A percentile compares a stretch with the other conserved stretches of the same genome.
Evolutionary conservation across 306 rosid species (phyloP).

Genomic region (Acmispon strigosus): DNA sequence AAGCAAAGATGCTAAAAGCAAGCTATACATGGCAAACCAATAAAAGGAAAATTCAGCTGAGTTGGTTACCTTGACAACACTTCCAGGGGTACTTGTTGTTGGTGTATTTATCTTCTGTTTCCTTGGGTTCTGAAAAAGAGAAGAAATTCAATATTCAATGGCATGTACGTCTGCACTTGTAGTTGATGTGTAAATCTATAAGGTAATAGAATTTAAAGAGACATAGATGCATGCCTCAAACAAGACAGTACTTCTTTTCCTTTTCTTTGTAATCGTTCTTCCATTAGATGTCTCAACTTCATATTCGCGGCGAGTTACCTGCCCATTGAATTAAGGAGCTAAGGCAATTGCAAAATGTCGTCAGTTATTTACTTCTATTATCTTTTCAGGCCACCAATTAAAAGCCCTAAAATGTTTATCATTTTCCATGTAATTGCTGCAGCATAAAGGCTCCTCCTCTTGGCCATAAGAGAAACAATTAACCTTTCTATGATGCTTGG

Average conservation of each 20-base stretch:
- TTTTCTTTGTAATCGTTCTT: slow-evolving; percentile 78
- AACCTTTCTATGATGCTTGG: slow-evolving; percentile 84
- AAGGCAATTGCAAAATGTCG: slow-evolving; percentile 15
- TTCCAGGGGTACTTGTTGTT: slow-evolving; percentile 57
- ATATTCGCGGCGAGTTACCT: slow-evolving; percentile 93
- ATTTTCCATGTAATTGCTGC: slow-evolving; percentile 4
- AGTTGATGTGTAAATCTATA: background rate
- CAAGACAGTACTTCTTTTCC: slow-evolving; percentile 88
- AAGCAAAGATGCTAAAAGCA: background rate
- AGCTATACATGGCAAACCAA: background rate
- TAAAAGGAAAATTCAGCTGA: slow-evolving; percentile 10
- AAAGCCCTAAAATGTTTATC: background rate
- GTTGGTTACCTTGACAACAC: slow-evolving; percentile 57
- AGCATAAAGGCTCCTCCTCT: slow-evolving; percentile 1
- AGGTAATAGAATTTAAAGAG: slow-evolving; percentile 8
- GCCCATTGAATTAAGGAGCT: slow-evolving; percentile 24
- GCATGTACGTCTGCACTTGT: slow-evolving; percentile 7
- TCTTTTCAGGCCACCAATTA: background rate
- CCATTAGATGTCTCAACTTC: slow-evolving; percentile 96
- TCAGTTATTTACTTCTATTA: background rate
- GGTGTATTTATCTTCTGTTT: slow-evolving; percentile 65
- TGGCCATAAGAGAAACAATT: slow-evolving; percentile 10
- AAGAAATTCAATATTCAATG: slow-evolving; percentile 21
- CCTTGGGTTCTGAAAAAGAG: slow-evolving; percentile 62
- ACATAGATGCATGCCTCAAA: slow-evolving; percentile 59